Conservation (phyloP, 208 protist species). For the Leishmania guyanensis region DNA sequence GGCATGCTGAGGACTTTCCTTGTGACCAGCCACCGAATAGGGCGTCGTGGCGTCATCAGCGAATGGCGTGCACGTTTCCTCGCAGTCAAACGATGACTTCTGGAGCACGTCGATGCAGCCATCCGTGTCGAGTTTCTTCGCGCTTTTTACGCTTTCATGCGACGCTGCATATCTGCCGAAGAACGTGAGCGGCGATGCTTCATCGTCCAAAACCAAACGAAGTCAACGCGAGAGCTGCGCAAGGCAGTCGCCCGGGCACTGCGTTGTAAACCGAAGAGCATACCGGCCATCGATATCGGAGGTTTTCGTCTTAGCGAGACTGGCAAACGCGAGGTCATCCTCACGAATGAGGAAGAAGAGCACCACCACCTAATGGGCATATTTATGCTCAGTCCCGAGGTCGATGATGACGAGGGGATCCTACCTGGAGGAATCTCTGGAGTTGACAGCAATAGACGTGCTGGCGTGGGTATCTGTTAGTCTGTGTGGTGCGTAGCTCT, state of each 20-base stretch:
- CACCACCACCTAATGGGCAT: conserved; percentile 32
- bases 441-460: neutral
- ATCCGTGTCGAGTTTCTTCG: conserved; percentile 42
- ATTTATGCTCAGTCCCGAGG: conserved; percentile 52
- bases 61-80: conserved; percentile 37
- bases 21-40: conserved; percentile 37
- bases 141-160: conserved; percentile 34
- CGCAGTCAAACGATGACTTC: conserved; percentile 40
- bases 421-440: conserved; percentile 9
- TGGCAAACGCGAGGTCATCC: conserved; percentile 38
- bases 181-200: conserved; percentile 45
- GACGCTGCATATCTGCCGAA: conserved; percentile 34
- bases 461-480: neutral
- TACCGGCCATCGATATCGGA: conserved; percentile 17
- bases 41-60: conserved; percentile 41
- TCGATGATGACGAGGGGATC: conserved; percentile 46
- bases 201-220: conserved; percentile 37
- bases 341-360: conserved; percentile 28
- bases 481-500: neutral
- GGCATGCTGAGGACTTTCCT: conserved; percentile 25
- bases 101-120: conserved; percentile 40
- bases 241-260: conserved; percentile 36
- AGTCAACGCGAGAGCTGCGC: conserved; percentile 41
- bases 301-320: conserved; percentile 41
- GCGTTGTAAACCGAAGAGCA: conserved; percentile 35